Evolutionary conservation across 805 yeast species (phyloP).

Genomic region (Metschnikowia lachancei): DNA sequence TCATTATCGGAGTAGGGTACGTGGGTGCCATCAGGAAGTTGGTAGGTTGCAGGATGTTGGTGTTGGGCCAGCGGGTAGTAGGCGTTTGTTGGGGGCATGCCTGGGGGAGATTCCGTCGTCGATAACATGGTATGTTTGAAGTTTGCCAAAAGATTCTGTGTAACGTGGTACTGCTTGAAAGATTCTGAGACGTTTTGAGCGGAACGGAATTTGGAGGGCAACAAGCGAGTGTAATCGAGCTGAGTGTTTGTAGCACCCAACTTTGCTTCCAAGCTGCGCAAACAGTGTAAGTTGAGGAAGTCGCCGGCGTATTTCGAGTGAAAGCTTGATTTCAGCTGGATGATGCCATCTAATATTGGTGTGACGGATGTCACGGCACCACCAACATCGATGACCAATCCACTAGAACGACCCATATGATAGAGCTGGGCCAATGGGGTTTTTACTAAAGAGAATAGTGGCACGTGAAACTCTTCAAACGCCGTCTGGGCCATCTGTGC

Average conservation of each 20-base stretch:
- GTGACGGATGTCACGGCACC: conserved; percentile 66
- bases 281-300: conserved; percentile 65
- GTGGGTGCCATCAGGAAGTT: conserved; percentile 56
- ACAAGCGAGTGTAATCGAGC: conserved; percentile 18
- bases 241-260: conserved; percentile 22
- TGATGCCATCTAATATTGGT: conserved; percentile 73
- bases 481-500: conserved; percentile 64
- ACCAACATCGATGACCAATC: conserved; percentile 80
- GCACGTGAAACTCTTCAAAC: conserved; percentile 71
- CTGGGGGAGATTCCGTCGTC: conserved; percentile 23
- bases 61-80: conserved; percentile 26
- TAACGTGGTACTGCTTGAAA: conserved; percentile 37
- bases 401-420: conserved; percentile 74
- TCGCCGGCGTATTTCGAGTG: conserved; percentile 83
- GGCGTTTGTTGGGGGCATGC: conserved; percentile 13
- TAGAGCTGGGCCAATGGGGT: conserved; percentile 75
- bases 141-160: conserved; percentile 35
- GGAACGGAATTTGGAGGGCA: conserved; percentile 12
- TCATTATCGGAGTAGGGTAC: conserved; percentile 38
- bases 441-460: conserved; percentile 71
- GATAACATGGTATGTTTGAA: conserved; percentile 34
- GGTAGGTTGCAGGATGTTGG: conserved; percentile 36
- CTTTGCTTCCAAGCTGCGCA: conserved; percentile 41
- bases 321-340: conserved; percentile 60
- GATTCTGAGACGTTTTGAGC: conserved; percentile 22